Conservation (phyloP, 1,139 yeast genomes). For the Suhomyces chickasaworum region DNA sequence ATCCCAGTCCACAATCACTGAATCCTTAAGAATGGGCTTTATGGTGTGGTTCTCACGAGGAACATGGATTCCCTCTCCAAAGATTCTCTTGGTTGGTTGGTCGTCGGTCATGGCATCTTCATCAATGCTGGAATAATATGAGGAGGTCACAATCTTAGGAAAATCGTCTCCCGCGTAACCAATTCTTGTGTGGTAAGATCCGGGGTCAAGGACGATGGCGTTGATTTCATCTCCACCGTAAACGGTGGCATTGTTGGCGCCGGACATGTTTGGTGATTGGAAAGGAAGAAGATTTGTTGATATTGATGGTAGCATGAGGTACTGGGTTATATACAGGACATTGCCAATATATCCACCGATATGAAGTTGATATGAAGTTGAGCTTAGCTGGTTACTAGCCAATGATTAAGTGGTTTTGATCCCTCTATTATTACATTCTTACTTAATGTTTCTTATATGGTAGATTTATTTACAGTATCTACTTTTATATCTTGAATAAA, state of each 20-base stretch:
- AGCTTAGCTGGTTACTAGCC: too few relatives aligned
- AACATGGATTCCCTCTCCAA: conserved; percentile 59
- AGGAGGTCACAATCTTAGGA: conserved; percentile 77
- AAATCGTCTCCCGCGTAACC: conserved; percentile 96
- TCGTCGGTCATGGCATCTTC: conserved; percentile 10
- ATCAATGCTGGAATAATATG: conserved; percentile 42
- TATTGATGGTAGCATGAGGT: too few relatives aligned
- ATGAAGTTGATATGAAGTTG: too few relatives aligned
- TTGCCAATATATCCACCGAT: too few relatives aligned
- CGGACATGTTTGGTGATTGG: conserved; percentile 18
- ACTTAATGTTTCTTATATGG: neutral
- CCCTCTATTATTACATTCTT: neutral
- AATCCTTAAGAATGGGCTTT: conserved; percentile 60
- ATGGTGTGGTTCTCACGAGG: conserved; percentile 58
- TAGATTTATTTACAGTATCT: neutral
- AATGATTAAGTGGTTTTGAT: too few relatives aligned
- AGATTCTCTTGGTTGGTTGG: conserved; percentile 27
- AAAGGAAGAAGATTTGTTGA: neutral
- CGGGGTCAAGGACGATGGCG: conserved; percentile 91
- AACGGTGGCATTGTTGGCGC: conserved; percentile 24
- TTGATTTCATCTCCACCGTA: conserved; percentile 77
- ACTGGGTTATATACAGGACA: too few relatives aligned
- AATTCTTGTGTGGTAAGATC: conserved; percentile 76
- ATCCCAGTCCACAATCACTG: conserved; percentile 71
- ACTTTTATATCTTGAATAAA: conserved; percentile 3